Percentiles rank a stretch among this genome's conserved stretches.
Conservation (phyloP, 176 grass and related monocot genomes). For the Avena insularis region DNA sequence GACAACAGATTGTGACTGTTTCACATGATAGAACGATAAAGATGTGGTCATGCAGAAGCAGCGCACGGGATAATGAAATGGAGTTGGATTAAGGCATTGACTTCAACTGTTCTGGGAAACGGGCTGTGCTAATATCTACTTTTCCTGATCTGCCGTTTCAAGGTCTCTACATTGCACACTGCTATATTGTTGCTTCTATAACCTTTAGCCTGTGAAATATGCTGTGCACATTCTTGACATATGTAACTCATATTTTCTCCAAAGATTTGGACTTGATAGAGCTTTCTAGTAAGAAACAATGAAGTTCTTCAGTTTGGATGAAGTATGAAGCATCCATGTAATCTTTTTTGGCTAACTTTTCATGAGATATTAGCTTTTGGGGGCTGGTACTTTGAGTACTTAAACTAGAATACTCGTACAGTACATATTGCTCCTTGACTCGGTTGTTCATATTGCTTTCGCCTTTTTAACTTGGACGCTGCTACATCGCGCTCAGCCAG, state of each 20-base stretch:
- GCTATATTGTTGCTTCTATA: constrained; percentile 31
- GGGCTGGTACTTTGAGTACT: neutral
- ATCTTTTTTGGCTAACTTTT: neutral
- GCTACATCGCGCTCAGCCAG: no score
- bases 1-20: constrained; percentile 90
- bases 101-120: neutral
- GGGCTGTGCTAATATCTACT: neutral
- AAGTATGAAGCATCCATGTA: constrained; percentile 9
- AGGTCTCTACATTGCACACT: constrained; percentile 11
- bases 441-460: neutral
- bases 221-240: neutral
- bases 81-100: constrained; percentile 68
- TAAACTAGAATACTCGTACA: neutral
- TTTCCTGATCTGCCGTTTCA: neutral
- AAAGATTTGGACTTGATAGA: neutral
- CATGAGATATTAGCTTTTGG: neutral
- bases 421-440: neutral
- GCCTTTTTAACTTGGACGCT: neutral
- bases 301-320: constrained; percentile 8
- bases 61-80: constrained; percentile 66
- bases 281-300: neutral
- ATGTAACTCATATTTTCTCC: neutral
- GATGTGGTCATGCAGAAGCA: constrained; percentile 79
- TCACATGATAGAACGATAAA: constrained; percentile 96
- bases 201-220: constrained; percentile 42